phyloP scores from a whole-genome alignment of 2,329 filamentous ascomycete species.

The Ophidiomyces ophidiicola region DNA sequence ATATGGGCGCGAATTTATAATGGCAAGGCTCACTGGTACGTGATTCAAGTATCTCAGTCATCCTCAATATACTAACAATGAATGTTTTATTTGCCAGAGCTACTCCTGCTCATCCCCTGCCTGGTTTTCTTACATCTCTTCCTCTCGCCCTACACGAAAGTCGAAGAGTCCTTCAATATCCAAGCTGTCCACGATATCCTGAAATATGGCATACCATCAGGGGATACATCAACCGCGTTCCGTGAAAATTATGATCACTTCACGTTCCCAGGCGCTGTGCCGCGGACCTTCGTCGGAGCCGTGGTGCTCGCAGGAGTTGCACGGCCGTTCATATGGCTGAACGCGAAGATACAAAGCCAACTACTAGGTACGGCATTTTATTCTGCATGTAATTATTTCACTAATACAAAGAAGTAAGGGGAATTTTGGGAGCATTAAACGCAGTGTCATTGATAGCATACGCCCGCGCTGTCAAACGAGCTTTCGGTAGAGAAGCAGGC shows the following conservation, averaged over 20 bases:
- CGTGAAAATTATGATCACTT: slow-evolving; percentile 71
- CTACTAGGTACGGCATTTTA: slow-evolving; percentile 37
- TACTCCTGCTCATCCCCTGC: slow-evolving; percentile 41
- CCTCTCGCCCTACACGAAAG: slow-evolving; percentile 80
- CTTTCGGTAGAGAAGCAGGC: slow-evolving; percentile 56
- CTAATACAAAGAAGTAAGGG: slow-evolving; percentile 45
- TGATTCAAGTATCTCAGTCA: not conserved
- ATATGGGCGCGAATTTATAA: no score
- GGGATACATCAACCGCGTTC: slow-evolving; percentile 43
- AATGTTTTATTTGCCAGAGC: no score
- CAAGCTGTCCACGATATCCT: slow-evolving; percentile 88
- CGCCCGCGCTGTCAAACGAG: slow-evolving; percentile 47
- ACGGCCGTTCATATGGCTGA: slow-evolving; percentile 50
- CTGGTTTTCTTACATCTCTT: slow-evolving; percentile 57
- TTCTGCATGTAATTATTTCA: slow-evolving; percentile 4
- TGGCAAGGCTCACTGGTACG: slow-evolving; percentile 13
- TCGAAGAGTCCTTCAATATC: slow-evolving; percentile 96
- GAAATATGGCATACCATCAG: slow-evolving; percentile 59
- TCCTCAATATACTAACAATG: not conserved
- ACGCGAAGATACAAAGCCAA: slow-evolving; percentile 47
- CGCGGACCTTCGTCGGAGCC: slow-evolving; percentile 77
- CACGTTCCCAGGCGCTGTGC: slow-evolving; percentile 79
- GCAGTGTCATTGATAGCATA: slow-evolving; percentile 56
- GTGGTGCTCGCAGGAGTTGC: slow-evolving; percentile 61
- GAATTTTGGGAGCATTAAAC: slow-evolving; percentile 67